Conservation (phyloP, 2,329 filamentous ascomycete species). For the Sporothrix euskadiensis region DNA sequence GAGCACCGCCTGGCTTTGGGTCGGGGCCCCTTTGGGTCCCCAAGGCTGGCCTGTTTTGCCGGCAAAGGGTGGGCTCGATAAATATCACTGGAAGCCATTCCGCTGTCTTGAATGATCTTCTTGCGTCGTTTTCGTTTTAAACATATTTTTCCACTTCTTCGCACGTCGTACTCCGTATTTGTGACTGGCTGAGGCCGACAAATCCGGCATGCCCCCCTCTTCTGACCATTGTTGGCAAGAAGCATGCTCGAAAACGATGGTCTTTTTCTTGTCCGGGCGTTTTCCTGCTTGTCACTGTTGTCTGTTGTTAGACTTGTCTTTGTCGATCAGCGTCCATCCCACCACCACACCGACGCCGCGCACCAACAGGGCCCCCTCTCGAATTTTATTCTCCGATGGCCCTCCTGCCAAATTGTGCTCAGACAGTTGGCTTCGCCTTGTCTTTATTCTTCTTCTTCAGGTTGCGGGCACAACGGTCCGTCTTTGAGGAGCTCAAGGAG, state of each 20-base stretch:
- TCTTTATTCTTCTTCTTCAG: slow-evolving; percentile 4
- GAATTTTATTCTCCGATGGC: slow-evolving; percentile 9
- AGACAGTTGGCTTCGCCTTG: neutral
- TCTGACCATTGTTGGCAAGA: neutral
- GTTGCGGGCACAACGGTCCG: neutral
- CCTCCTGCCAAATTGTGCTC: neutral
- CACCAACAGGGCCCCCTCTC: neutral
- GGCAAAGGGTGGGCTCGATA: neutral
- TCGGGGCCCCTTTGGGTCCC: too few species aligned
- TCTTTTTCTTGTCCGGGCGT: neutral
- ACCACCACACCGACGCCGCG: neutral
- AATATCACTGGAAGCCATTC: neutral
- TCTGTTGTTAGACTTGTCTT: neutral
- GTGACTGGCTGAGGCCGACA: neutral
- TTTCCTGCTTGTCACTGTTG: neutral
- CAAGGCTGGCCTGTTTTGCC: neutral
- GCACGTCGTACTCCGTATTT: neutral
- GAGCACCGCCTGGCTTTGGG: neutral
- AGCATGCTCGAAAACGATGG: neutral
- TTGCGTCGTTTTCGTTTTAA: too few species aligned
- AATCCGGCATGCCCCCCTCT: neutral
- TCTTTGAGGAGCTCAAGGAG: too few species aligned
- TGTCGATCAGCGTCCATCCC: neutral
- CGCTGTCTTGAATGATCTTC: neutral
- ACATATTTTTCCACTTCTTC: slow-evolving; percentile 1